Evolutionary conservation across 1,284 basidiomycete genomes (phyloP).

Genomic region (Microbotryomycetes sp.): DNA sequence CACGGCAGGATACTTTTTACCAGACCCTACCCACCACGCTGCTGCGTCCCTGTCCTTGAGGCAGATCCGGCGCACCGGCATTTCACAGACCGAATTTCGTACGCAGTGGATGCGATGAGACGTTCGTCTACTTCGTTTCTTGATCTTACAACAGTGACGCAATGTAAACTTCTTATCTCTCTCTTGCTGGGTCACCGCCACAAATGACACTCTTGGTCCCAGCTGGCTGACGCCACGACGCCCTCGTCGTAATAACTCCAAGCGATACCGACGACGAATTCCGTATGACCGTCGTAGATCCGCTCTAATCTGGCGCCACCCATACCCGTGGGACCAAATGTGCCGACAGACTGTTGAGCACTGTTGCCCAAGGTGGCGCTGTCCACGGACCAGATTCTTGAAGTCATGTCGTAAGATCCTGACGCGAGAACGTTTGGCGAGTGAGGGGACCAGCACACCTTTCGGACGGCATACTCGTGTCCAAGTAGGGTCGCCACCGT

Average conservation of each 20-base stretch:
- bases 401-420: slow-evolving; percentile 94
- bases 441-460: slow-evolving; percentile 46
- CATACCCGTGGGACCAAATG: slow-evolving; percentile 39
- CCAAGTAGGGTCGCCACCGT: slow-evolving; percentile 40
- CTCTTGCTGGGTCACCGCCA: slow-evolving; percentile 40
- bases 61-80: no score
- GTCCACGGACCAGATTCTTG: slow-evolving; percentile 61
- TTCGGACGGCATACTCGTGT: slow-evolving; percentile 48
- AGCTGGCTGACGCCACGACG: slow-evolving; percentile 74
- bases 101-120: no score
- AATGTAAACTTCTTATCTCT: no score
- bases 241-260: slow-evolving; percentile 80
- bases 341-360: slow-evolving; percentile 49
- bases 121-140: no score
- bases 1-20: no score
- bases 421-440: slow-evolving; percentile 66
- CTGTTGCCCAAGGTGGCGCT: slow-evolving; percentile 46
- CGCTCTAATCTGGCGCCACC: slow-evolving; percentile 46
- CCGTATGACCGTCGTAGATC: slow-evolving; percentile 79
- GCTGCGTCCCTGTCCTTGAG: no score
- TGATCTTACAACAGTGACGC: no score
- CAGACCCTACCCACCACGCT: no score
- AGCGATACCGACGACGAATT: slow-evolving; percentile 84
- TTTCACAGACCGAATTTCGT: no score
- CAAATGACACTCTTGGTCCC: slow-evolving; percentile 78